phyloP scores from a whole-genome alignment of 257 asterid species.

The Solanum lycopersicoides region DNA sequence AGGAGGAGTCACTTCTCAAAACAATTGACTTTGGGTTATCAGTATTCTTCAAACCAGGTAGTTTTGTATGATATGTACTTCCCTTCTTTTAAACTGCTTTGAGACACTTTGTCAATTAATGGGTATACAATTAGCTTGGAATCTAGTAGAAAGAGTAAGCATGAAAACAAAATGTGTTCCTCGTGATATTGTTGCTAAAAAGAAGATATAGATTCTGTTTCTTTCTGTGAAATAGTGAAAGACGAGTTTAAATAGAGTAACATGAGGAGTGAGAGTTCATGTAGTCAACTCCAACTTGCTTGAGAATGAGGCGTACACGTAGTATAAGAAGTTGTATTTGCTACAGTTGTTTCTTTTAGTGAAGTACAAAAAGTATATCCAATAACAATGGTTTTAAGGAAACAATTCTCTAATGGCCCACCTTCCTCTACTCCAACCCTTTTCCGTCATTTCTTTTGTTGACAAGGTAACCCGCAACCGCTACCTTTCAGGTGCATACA shows the following conservation, averaged over 20 bases:
- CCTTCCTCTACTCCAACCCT: not conserved
- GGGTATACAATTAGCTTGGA: not conserved
- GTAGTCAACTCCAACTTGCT: not conserved
- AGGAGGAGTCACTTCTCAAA: constrained; percentile 84
- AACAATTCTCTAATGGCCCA: not conserved
- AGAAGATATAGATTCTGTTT: not conserved
- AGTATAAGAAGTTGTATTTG: not conserved
- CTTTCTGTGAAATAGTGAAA: not conserved
- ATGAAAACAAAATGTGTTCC: not conserved
- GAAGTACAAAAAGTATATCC: not conserved
- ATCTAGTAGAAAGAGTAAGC: not conserved
- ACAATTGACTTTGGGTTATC: constrained; percentile 91
- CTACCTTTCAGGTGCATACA: not conserved
- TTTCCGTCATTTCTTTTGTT: not conserved
- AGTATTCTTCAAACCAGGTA: constrained; percentile 89
- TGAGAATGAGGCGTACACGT: not conserved
- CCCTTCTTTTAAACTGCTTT: not conserved
- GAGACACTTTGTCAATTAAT: not conserved
- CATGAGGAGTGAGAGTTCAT: not conserved
- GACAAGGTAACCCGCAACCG: not conserved
- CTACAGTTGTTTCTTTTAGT: not conserved
- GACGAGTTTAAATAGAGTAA: not conserved
- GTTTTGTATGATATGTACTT: not conserved
- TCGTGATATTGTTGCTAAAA: not conserved
- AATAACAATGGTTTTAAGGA: not conserved